Evolutionary conservation across 371 early-diverging fungal species (phyloP), one percentile per base, ranked within the genome.

Genomic region (Synchytrium microbalum): DNA sequence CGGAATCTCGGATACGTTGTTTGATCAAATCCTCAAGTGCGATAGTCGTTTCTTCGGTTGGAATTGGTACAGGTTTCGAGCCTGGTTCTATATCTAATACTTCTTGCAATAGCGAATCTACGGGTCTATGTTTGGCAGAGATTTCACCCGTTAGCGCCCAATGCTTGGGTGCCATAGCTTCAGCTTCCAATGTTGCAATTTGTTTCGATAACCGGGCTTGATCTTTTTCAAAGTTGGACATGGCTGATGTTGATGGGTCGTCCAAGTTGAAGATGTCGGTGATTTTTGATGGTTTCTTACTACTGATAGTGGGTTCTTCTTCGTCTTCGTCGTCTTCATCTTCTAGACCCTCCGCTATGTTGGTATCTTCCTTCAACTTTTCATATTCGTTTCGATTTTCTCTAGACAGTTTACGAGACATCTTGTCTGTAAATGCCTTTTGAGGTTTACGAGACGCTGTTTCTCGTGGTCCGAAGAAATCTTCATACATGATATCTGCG

Each of bases 131-230:
- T 28, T 81, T 84, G 10, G 89, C 82, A 25, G 64, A 69, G 2
- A 86, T 85, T 75, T 98, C 98, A 66, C 98, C 98, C 28, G 74
- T 79, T 68, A 93, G 70, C 27, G 90, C 84, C 97, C 98, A 98
- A 57, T 91, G 84, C 71, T 88, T 91, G 19, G 78, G 82, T 24
- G 80, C 82, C 27, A 96, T 78, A 28, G 88, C 89, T 73, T 96
- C 95, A 52, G 85, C 76, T 69, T 97, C 98, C 32, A 93, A 80
- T 64, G 81, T 77, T 28, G 84, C 80, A 63, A 96, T 96, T 67
- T 87, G 79, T 29, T 76, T 73, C 32, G 79, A 73, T 3, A 92
- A 68, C 61, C 69, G 79, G 53, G 77, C 79, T 67, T 92, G 91
- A 67, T 86, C 80, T 65, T 81, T 82, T 75, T 95, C 88, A 60